Evolutionary conservation across 78 protist species (phyloP).

Genomic region (Diacronema lutheri): DNA sequence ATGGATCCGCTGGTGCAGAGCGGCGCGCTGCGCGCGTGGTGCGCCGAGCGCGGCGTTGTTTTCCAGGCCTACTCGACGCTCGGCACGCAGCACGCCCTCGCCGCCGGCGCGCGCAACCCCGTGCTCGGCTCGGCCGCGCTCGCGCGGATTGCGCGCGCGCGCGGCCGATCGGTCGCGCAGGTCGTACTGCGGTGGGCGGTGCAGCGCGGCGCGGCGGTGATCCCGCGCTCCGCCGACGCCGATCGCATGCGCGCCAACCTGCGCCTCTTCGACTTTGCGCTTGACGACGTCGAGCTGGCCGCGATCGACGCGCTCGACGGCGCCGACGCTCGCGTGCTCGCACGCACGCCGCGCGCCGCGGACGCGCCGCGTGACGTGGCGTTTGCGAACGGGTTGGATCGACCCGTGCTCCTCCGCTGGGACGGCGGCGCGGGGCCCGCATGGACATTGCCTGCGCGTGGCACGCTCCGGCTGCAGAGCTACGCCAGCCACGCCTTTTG

Average conservation of each 20-base stretch:
- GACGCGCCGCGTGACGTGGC: too few species aligned
- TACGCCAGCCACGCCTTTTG: too few species aligned
- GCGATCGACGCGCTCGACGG: slow-evolving; percentile 5
- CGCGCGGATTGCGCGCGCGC: background rate
- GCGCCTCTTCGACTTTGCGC: background rate
- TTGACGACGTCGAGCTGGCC: background rate
- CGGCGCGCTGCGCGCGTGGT: background rate
- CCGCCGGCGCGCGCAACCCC: background rate
- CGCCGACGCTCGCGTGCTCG: background rate
- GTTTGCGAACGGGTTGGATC: too few species aligned
- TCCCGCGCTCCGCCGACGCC: background rate
- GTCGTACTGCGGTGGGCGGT: slow-evolving; percentile 1
- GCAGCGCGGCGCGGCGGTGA: background rate
- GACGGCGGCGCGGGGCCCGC: too few species aligned
- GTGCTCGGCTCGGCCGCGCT: background rate
- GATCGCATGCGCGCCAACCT: background rate
- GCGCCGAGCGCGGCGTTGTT: background rate
- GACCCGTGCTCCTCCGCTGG: too few species aligned
- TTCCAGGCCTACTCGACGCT: background rate
- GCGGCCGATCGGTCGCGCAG: background rate
- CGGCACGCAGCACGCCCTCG: background rate
- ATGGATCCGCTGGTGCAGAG: background rate
- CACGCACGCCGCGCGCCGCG: too few species aligned
- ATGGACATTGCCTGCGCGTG: too few species aligned
- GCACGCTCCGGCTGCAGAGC: too few species aligned